Evolutionary conservation across 164 flowering plant genomes (phyloP), one percentile per base, ranked within the genome.

Genomic region (Annona squamosa): DNA sequence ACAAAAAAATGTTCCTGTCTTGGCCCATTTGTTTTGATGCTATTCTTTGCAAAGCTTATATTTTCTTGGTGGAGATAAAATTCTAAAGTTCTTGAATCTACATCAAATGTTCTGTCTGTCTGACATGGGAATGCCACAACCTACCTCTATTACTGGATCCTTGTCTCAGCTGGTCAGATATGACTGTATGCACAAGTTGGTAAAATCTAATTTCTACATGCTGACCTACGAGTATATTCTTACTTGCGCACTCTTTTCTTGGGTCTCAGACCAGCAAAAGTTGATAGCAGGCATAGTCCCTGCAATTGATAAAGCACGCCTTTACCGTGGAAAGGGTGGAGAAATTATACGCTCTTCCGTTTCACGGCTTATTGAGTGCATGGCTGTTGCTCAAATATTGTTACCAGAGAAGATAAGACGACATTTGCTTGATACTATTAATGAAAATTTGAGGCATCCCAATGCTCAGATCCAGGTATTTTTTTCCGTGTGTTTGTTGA

Each of bases 301-400:
- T 82, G 97, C 92, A 67, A 95, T 95, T 84, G 99, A 95, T 80
- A 95, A 90, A 81, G 98, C 99, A 74, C 93, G 96, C 46, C 96
- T 93, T 70, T 95, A 95, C 81, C 97, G 99, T 77, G 98, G 99
- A 64, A 95, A 95, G 81, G 98, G 98, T 79, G 99, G 99, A 81
- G 99, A 95, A 80, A 90, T 95, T 72, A 95, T 95, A 98, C 97
- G 98, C 19, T 73, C 90, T 78, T 90, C 93, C 81, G 97, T 95
- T 76, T 95, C 99, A 3, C 89, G 93, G 75, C 89, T 88, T 77
- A 87, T 91, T 71, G 88, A 88, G 63, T 93, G 98, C 72, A 85
- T 88, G 69, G 88, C 98, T 63, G 19, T 77, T 37, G 80, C 90
- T 70, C 77, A 72, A 52, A n/a, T 93, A 73, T 19, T 43, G 68